Evolutionary conservation across 768 basidiomycete genomes (phyloP), one percentile per base, ranked within the genome.

Genomic region (Favolaschia claudopus): DNA sequence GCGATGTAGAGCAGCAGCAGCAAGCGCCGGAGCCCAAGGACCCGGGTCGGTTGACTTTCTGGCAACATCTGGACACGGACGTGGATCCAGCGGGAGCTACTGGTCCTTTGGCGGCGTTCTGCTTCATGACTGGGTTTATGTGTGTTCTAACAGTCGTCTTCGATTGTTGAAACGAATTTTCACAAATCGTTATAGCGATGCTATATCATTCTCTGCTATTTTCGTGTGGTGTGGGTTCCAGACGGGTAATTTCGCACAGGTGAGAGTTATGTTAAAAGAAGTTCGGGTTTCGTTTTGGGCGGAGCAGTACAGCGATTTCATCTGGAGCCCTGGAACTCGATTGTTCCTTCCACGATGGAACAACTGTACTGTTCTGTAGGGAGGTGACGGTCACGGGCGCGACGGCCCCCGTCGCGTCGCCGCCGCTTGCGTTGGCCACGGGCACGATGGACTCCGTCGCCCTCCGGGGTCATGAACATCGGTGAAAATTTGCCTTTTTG

Each of bases 161-260:
- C 48, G 43, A 25, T 13, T 37, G 17, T 27, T 36, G 52, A 22
- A 27, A 46, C 34, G 47, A 17, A 38, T 38, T 28, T 42, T 52
- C 3, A 60, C 58, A 14, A 12, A 32, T 14, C 1, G 37, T 37
- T 43, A 29, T 60, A 92, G 90, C 14, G 88, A 91, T 66, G 83
- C 84, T 2, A 78, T 93, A 27, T 86, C 85, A 4, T 93, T 93
- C 76, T 85, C 89, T 39, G 89, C 92, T 2, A 77, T 92, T 43
- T 93, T 87, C 71, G 85, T 93, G 13, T 94, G 92, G 91, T 90
- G 88, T 71, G 91, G 88, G 14, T 93, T 93, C 73, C 92, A 93
- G 72, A 93, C 91, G 0, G 91, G 89, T 48, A 91, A 91, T 69
- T 85, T 85, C 63, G 80, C 85, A 10, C 88, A 89, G 77, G 87